Base-by-base conservation (phyloP, 768 basidiomycete genomes). In the Candolleomyces aberdarensis region DNA sequence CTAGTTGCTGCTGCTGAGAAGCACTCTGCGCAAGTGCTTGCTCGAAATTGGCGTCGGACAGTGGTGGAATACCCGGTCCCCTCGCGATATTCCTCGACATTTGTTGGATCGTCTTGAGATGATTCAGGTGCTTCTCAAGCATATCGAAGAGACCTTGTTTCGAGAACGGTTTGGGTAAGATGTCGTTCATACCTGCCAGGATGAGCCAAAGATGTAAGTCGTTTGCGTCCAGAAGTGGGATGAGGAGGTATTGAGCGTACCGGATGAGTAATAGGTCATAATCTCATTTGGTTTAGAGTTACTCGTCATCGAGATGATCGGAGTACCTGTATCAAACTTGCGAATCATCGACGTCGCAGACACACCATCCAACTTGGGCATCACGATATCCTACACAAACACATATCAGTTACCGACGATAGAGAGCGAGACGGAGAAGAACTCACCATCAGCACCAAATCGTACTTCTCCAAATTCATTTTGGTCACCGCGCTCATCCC, bases 281-380 rank as follows among this genome's bases (percentile, higher is more conserved):
- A 96, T 89, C 73, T 96, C 91, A 74, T 90, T 89, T 29, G 95
- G 94, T 67, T 93, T 91, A 58, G 92, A 93, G 72, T 95, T 96
- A 68, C 87, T 89, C 56, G 96, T 98, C 96, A 98, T 98, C 22
- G 94, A 96, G 65, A 98, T 97, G 71, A 98, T 98, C 5, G 96
- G 96, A 46, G 96, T 97, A 78, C 88, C 89, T 60, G 87, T 86
- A 76, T 98, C 95, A 70, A 98, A 98, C 75, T 95, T 92, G 17
- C 96, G 83, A 66, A 98, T 97, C 67, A 98, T 74, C 60, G 88
- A 93, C 41, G 96, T 98, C 10, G 96, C 96, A 3, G 89, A 88
- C 29, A 95, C 86, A 31, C 94, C 94, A 63, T 94, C 88, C 66
- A 92, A 76, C 71, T 91, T 89, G 2, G 91, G 88, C 91, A 98